Percentiles rank a stretch among this genome's conserved stretches.
Evolutionary conservation across 805 yeast genomes (phyloP).

Genomic region (Saturnispora gosingensis): DNA sequence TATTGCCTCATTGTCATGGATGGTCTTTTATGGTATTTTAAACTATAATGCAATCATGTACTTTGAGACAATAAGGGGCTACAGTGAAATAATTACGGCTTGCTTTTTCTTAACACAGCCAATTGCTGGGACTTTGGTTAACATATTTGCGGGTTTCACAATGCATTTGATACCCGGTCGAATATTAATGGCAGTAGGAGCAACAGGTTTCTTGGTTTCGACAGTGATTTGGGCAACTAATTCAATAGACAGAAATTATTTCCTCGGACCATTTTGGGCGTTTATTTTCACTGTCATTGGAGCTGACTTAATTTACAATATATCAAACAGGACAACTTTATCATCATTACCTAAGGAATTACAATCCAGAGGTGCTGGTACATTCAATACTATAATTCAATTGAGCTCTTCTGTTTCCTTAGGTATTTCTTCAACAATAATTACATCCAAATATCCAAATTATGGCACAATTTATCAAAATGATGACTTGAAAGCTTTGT

Average conservation of each 20-base stretch:
- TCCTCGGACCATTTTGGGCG: slow-evolving; percentile 39
- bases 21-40: slow-evolving; percentile 33
- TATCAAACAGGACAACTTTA: slow-evolving; percentile 34
- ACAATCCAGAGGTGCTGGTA: slow-evolving; percentile 40
- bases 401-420: slow-evolving; percentile 34
- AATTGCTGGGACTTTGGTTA: slow-evolving; percentile 33
- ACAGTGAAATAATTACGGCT: slow-evolving; percentile 33
- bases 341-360: slow-evolving; percentile 31
- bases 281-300: slow-evolving; percentile 34
- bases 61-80: slow-evolving; percentile 32
- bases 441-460: slow-evolving; percentile 24
- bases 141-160: slow-evolving; percentile 36
- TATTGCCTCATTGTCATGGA: slow-evolving; percentile 32
- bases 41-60: slow-evolving; percentile 34
- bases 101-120: slow-evolving; percentile 38
- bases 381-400: slow-evolving; percentile 37
- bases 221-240: slow-evolving; percentile 36
- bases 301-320: slow-evolving; percentile 39
- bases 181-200: slow-evolving; percentile 28
- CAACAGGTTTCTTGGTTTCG: slow-evolving; percentile 29
- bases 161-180: slow-evolving; percentile 37
- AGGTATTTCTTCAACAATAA: slow-evolving; percentile 33
- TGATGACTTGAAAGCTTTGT: slow-evolving; percentile 19
- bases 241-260: slow-evolving; percentile 29
- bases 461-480: slow-evolving; percentile 25